Evolutionary conservation across 2,329 filamentous ascomycete genomes (phyloP).

Genomic region (Biscogniauxia marginata): DNA sequence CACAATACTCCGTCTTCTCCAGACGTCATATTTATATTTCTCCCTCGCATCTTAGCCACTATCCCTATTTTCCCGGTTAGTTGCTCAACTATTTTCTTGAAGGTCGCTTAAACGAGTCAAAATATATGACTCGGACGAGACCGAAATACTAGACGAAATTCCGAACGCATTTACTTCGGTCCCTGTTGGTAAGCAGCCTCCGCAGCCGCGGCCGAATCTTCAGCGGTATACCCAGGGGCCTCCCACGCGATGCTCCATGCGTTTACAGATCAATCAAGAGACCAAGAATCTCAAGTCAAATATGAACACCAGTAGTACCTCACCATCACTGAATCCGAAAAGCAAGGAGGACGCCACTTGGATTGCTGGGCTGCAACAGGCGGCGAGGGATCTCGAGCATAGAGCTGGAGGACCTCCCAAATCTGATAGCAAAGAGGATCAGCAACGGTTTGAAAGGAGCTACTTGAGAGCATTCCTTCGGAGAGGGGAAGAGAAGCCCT

Average conservation of each 20-base stretch:
- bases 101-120: background rate
- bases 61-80: background rate
- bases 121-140: background rate
- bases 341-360: background rate
- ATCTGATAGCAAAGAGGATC: slow-evolving; percentile 5
- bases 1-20: background rate
- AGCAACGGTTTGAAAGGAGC: slow-evolving; percentile 1
- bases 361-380: background rate
- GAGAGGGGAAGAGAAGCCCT: no score
- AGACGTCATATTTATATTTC: no score
- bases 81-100: background rate
- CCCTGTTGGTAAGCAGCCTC: background rate
- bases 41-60: background rate
- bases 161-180: background rate
- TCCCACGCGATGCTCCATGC: background rate
- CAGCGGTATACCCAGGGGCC: background rate
- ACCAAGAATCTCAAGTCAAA: background rate
- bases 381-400: background rate
- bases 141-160: background rate
- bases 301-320: background rate
- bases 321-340: background rate
- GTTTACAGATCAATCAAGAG: background rate
- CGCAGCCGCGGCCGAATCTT: background rate
- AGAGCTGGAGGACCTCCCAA: slow-evolving; percentile 2
- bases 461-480: background rate